Evolutionary conservation across 306 rosid genomes (phyloP), one percentile per base, ranked within the genome.

Genomic region (Trifolium dubium): DNA sequence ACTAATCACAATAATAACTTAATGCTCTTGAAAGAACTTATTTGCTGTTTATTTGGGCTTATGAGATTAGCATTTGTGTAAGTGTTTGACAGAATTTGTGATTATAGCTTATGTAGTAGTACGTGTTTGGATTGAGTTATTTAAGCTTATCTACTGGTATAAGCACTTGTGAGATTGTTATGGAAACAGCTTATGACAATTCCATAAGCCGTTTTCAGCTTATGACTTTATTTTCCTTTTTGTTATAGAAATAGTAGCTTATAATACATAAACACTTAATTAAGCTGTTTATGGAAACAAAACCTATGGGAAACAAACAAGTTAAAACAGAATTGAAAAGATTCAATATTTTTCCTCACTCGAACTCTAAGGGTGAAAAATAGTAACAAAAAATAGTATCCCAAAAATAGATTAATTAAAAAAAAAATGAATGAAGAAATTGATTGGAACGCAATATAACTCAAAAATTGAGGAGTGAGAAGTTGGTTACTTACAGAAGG

Each of bases 1-100:
- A 77, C 10, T 43, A 67, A 55, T 3, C 41, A 37, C n/a, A 67
- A 47, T 12, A 49, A 73, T 4, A 58, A 53, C 60, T 19, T 53
- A 53, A 19, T 53, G 31, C 3, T 3, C 8, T 53, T 53, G 14
- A 13, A 18, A 18, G 13, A 53, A 19, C 60, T 53, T 53, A 19
- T 11, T 53, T 53, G 18, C 60, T 9, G 2, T n/a, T 13, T 49
- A 49, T n/a, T 49, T n/a, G 19, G 54, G 12, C 29, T 53, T 18
- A 53, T 53, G 31, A 18, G 13, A 53, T 53, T 18, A 9, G 7
- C 29, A 53, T 4, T n/a, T 18, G 13, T 18, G 29, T 4, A 50
- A 50, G 4, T 15, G 1, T 50, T 50, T 2, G 28, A 23, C 6
- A 50, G 3, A 50, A 6, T 50, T 50, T 15, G 10, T 50, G 28